These are phyloP conservation scores for Schizosaccharomyces octosporus DNA, from an alignment of 805 yeast species.

Conservation along the genomic window DNA sequence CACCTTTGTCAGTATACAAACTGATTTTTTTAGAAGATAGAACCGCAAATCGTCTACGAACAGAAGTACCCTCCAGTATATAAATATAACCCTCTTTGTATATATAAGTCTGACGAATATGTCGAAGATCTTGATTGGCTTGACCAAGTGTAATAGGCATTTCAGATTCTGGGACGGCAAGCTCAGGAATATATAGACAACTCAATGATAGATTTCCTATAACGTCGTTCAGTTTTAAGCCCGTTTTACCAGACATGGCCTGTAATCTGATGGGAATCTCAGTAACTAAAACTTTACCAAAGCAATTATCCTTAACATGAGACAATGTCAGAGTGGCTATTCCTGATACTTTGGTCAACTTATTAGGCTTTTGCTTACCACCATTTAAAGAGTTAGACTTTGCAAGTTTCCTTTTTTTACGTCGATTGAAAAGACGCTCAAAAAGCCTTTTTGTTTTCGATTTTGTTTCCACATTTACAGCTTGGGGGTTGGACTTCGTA, in stretches of 20 bases:
- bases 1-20: background rate
- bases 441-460: background rate
- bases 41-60: background rate
- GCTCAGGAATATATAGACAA: background rate
- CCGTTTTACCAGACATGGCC: background rate
- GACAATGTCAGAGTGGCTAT: background rate
- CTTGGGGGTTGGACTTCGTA: background rate
- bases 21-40: background rate
- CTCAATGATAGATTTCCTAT: background rate
- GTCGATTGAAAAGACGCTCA: background rate
- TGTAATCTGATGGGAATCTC: background rate
- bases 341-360: background rate
- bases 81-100: background rate
- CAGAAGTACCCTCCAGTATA: background rate
- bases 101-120: background rate
- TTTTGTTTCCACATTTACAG: background rate
- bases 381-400: background rate
- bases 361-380: background rate
- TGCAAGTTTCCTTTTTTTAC: background rate
- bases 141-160: background rate
- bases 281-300: background rate
- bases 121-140: background rate
- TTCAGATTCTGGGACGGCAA: background rate
- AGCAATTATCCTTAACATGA: background rate
- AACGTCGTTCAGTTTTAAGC: background rate